Conservation (phyloP, 2,329 filamentous ascomycete species). For the Raffaelea arxii region DNA sequence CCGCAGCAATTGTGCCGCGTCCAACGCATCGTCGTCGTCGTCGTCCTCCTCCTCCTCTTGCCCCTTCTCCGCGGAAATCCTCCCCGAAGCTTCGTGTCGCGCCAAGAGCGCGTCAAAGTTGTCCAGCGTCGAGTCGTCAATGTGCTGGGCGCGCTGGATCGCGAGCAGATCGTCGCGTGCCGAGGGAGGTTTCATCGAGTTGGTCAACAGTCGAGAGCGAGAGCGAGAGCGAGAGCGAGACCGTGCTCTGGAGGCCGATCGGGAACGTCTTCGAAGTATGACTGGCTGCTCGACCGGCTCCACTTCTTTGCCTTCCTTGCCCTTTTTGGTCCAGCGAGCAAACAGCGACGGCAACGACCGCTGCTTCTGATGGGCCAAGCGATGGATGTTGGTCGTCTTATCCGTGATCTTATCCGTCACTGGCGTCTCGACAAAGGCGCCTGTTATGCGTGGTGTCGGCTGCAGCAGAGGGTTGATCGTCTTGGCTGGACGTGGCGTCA, state of each 20-base stretch:
- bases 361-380: not conserved
- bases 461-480: slow-evolving; percentile 33
- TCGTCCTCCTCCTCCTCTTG: slow-evolving; percentile 2
- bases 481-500: slow-evolving; percentile 36
- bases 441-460: slow-evolving; percentile 44
- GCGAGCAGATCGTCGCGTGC: slow-evolving; percentile 46
- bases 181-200: slow-evolving; percentile 43
- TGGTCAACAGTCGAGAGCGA: slow-evolving; percentile 39
- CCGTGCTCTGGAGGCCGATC: slow-evolving; percentile 9
- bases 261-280: slow-evolving; percentile 8
- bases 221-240: slow-evolving; percentile 31
- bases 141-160: slow-evolving; percentile 41
- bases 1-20: slow-evolving; percentile 23
- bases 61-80: slow-evolving; percentile 3
- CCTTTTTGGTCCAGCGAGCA: not conserved
- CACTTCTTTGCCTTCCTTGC: not conserved
- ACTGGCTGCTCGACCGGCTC: not conserved
- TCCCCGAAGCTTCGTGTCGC: slow-evolving; percentile 17
- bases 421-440: slow-evolving; percentile 49
- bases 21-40: slow-evolving; percentile 18
- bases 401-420: slow-evolving; percentile 33
- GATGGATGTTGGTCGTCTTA: slow-evolving; percentile 13
- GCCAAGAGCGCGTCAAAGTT: slow-evolving; percentile 42
- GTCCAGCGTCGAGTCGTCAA: slow-evolving; percentile 51
- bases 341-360: not conserved